Percentiles rank a stretch among this genome's conserved stretches.
Conservation (phyloP, 352 stramenopile genomes). For the Globisporangium cylindrosporum region DNA sequence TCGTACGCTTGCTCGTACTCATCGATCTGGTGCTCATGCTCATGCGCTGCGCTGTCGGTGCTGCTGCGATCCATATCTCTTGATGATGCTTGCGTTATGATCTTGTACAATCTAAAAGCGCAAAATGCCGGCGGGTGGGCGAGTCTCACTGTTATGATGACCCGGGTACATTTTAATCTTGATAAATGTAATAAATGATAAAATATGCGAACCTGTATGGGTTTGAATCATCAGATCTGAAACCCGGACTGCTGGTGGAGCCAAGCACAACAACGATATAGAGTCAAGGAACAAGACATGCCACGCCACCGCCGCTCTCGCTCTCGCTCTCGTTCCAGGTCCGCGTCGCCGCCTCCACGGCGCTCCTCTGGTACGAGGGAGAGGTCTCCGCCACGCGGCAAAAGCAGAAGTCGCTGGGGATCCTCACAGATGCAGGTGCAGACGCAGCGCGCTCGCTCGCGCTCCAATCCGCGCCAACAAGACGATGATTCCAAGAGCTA, state of each 20-base stretch:
- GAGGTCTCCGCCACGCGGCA: background rate
- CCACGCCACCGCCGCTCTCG: conserved; percentile 1
- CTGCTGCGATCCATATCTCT: background rate
- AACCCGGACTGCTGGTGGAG: background rate
- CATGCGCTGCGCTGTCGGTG: background rate
- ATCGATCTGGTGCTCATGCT: background rate
- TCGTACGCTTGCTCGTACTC: conserved; percentile 9
- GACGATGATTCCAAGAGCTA: conserved; percentile 13
- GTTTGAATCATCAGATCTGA: background rate
- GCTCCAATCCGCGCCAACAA: conserved; percentile 11
- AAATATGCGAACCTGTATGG: background rate
- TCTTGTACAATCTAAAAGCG: background rate
- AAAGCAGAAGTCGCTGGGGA: conserved; percentile 3
- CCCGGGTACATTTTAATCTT: conserved; percentile 6
- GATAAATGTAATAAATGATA: background rate
- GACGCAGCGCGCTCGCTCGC: conserved; percentile 4
- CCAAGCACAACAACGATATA: background rate
- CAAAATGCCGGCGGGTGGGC: background rate
- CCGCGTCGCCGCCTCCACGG: conserved; percentile 1
- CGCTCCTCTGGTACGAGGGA: background rate
- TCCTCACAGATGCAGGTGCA: background rate
- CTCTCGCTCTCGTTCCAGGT: conserved; percentile 15
- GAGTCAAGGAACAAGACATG: background rate
- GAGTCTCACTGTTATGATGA: background rate
- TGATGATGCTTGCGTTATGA: background rate